These are phyloP conservation scores for Fraxinus cuspidata DNA, from an alignment of 257 asterid species.

Conservation along the genomic window DNA sequence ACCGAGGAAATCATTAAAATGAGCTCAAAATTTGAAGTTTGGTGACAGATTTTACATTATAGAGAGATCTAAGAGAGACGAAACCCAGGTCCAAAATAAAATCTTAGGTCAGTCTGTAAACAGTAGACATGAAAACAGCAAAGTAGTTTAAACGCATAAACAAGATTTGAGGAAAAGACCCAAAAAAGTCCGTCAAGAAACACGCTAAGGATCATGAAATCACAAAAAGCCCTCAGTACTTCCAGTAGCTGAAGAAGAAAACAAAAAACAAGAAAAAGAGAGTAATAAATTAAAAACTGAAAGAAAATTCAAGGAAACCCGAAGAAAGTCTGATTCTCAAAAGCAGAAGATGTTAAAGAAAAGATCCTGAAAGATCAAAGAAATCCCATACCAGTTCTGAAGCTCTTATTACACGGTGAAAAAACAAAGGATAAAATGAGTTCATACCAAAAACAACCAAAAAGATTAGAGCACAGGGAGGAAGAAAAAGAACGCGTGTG, in stretches of 20 bases:
- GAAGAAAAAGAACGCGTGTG: constrained; percentile 16
- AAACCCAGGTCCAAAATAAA: constrained; percentile 38
- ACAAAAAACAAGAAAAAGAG: background rate
- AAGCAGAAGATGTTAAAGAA: background rate
- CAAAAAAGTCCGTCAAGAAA: constrained; percentile 27
- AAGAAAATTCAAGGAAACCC: constrained; percentile 8
- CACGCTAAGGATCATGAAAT: constrained; percentile 41
- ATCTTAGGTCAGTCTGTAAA: constrained; percentile 42
- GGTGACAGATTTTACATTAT: background rate
- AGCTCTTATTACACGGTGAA: constrained; percentile 10
- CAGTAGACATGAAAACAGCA: constrained; percentile 35
- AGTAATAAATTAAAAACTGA: background rate
- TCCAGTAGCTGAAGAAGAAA: background rate
- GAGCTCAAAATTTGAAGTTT: background rate
- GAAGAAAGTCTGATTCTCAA: constrained; percentile 3
- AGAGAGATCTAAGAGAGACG: constrained; percentile 9
- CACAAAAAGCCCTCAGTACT: constrained; percentile 31
- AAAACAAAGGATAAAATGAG: constrained; percentile 17
- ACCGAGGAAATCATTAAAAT: background rate
- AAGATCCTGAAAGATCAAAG: background rate
- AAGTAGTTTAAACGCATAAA: constrained; percentile 18
- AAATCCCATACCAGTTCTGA: constrained; percentile 11
- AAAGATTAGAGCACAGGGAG: constrained; percentile 9
- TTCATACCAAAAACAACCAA: constrained; percentile 7
- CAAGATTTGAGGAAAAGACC: constrained; percentile 40